phyloP scores from a whole-genome alignment of 108 stramenopile species.

The Nitzschia putrida region DNA sequence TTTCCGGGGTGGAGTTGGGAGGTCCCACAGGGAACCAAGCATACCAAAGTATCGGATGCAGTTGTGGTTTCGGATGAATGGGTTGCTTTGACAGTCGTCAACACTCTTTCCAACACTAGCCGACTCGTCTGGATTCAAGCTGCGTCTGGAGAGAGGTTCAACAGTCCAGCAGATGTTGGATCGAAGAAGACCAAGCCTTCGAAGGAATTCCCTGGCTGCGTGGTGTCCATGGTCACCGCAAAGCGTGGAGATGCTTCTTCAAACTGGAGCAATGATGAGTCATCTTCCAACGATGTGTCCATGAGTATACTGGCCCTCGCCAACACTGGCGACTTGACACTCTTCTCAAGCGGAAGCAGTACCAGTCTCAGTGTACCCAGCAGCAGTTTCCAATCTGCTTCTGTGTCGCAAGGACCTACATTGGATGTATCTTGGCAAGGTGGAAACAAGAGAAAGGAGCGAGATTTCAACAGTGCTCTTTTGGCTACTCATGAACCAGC shows the following conservation, averaged over 20 bases:
- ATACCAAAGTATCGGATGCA: slow-evolving; percentile 9
- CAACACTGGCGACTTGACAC: slow-evolving; percentile 12
- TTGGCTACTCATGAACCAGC: slow-evolving; percentile 8
- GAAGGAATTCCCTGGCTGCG: slow-evolving; percentile 13
- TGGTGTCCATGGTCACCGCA: slow-evolving; percentile 18
- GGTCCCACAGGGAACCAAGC: slow-evolving; percentile 42
- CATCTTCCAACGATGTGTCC: not conserved
- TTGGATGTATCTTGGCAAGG: slow-evolving; percentile 10
- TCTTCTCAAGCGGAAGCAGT: slow-evolving; percentile 11
- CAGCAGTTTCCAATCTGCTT: not conserved
- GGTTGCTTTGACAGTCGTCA: slow-evolving; percentile 30
- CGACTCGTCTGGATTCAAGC: slow-evolving; percentile 34
- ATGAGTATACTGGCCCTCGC: slow-evolving; percentile 22
- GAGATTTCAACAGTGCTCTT: slow-evolving; percentile 23
- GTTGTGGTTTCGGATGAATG: slow-evolving; percentile 13
- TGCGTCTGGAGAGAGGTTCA: slow-evolving; percentile 12
- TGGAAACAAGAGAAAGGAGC: slow-evolving; percentile 29
- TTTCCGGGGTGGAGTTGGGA: slow-evolving; percentile 38
- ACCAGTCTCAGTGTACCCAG: not conserved
- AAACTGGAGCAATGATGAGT: slow-evolving; percentile 3
- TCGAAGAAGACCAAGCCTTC: not conserved
- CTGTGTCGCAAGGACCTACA: slow-evolving; percentile 1
- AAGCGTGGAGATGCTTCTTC: slow-evolving; percentile 1
- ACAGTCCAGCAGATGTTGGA: slow-evolving; percentile 1
- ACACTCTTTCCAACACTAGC: slow-evolving; percentile 14